phyloP scores from a whole-genome alignment of 2,329 filamentous ascomycete genomes.

The Xylariaceae sp. region DNA sequence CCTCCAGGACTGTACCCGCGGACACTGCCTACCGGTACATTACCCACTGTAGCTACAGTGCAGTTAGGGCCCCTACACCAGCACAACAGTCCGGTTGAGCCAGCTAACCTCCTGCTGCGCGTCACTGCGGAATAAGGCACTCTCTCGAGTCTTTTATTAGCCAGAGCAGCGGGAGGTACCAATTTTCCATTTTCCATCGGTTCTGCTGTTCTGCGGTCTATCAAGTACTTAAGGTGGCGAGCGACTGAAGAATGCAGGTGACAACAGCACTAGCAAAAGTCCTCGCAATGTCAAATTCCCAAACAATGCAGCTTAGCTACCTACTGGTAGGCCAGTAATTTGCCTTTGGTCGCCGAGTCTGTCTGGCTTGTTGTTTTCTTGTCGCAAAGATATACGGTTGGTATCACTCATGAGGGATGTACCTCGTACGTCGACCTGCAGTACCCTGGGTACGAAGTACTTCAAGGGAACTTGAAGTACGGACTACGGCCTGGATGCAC shows the following conservation, averaged over 20 bases:
- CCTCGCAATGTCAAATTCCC: slow-evolving; percentile 7
- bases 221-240: not conserved
- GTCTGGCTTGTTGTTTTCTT: slow-evolving; percentile 4
- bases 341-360: slow-evolving; percentile 6
- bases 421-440: not conserved
- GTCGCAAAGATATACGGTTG: not conserved
- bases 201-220: not conserved
- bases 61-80: not conserved
- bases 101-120: slow-evolving; percentile 13
- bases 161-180: not conserved
- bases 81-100: slow-evolving; percentile 12
- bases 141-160: not conserved
- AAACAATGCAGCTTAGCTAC: slow-evolving; percentile 11
- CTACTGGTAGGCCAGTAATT: slow-evolving; percentile 12
- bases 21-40: not conserved
- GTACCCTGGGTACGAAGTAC: too few relatives aligned
- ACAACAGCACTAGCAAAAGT: slow-evolving; percentile 6
- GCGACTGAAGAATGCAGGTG: slow-evolving; percentile 1
- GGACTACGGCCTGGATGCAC: slow-evolving; percentile 12
- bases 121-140: slow-evolving; percentile 13
- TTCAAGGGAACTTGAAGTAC: too few relatives aligned
- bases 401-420: slow-evolving; percentile 6
- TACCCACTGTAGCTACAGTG: not conserved
- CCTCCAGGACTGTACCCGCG: too few relatives aligned
- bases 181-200: not conserved